Base-by-base conservation (phyloP, 345 rosid genomes). In the Populus alba region DNA sequence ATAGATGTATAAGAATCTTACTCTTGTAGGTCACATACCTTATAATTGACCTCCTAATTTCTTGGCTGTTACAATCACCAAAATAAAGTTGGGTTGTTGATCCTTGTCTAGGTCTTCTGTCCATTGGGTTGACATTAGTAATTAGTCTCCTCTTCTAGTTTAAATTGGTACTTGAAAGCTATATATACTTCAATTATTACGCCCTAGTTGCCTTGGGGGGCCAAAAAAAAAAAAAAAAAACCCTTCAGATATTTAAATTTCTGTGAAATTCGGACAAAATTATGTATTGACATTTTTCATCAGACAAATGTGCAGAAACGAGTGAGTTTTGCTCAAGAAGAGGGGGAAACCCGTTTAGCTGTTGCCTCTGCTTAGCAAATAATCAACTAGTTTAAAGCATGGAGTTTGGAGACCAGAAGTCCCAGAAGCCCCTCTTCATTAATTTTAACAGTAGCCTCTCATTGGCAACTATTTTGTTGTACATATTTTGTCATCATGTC, bases 311-410 rank as follows among this genome's bases (percentile, higher is more conserved):
- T 86, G 89, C 94, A 97, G 98, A 97, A 82, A 75, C 85, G 97
- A 76, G 99, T 94, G 81, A 97, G 92, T 84, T 92, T 92, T 91
- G 63, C 78, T 86, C 80, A 90, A 61, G 78, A 65, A 23, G 98
- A 77, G 79, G 94, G 86, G 80, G 91, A 86, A 63, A 86, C 75
- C 88, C 92, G 87, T 71, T 87, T 90, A 74, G 87, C 90, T 4
- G 92, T 92, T 23, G 88, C 90, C 73, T 90, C 92, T 53, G 87
- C 70, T 20, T 62, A 33, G 37, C 31, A 1, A 45, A 15, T 18
- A 45, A 15, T 18, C 25, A 57, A n/a, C 63, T 55, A 55, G 62
- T 55, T 57, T n/a, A n/a, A 57, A 57, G 62, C 4, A 2, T 8
- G 62, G 15, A 57, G 5, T 13, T 45, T 45, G 63, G 63, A 8